Evolutionary conservation across 768 basidiomycete species (phyloP).

Genomic region (Pleurotus sapidus): DNA sequence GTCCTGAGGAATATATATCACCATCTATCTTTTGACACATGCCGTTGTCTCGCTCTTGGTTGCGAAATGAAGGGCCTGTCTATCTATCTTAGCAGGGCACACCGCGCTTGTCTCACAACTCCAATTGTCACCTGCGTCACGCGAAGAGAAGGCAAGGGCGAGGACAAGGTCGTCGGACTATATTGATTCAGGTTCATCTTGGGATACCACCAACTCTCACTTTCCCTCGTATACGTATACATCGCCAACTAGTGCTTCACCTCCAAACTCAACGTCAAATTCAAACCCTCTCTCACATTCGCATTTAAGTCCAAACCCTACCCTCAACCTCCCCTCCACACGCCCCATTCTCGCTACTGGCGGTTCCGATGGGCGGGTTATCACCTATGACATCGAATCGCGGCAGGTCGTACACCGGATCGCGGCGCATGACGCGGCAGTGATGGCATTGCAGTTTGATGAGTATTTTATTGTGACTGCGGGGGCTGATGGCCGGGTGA

Average conservation of each 20-base stretch:
- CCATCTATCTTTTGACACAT: too few relatives aligned
- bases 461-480: constrained; percentile 77
- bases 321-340: constrained; percentile 20
- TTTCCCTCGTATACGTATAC: too few relatives aligned
- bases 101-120: constrained; percentile 91
- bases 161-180: too few relatives aligned
- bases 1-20: constrained; percentile 17
- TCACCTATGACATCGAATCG: constrained; percentile 36
- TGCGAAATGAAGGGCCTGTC: constrained; percentile 59
- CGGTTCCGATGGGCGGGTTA: constrained; percentile 79
- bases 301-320: constrained; percentile 46
- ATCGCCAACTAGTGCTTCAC: too few relatives aligned
- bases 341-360: constrained; percentile 66
- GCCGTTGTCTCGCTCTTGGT: neutral
- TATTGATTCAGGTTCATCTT: too few relatives aligned
- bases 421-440: constrained; percentile 84
- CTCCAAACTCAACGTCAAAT: too few relatives aligned
- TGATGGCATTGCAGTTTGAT: constrained; percentile 89
- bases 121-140: neutral
- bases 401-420: constrained; percentile 58
- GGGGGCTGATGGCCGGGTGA: constrained; percentile 83
- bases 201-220: too few relatives aligned
- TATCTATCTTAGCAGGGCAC: constrained; percentile 87
- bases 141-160: neutral
- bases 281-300: too few relatives aligned